Conservation (phyloP, 306 rosid genomes). For the Trichosanthes truncata region DNA sequence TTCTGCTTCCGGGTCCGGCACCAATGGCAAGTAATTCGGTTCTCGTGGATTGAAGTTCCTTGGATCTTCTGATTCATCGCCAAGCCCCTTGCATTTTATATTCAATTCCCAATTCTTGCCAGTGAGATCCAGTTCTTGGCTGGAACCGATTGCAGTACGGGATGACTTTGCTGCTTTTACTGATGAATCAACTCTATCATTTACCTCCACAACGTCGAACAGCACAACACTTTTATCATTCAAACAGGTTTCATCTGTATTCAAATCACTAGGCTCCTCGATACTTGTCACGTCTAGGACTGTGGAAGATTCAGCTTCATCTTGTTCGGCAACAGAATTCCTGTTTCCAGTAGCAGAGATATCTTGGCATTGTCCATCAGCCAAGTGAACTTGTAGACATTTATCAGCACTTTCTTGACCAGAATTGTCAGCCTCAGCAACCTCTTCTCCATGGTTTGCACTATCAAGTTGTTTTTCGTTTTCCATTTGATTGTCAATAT, state of each 20-base stretch:
- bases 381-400: neutral
- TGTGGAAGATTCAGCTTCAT: constrained; percentile 3
- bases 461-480: constrained; percentile 6
- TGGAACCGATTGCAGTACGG: neutral
- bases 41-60: constrained; percentile 54
- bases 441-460: constrained; percentile 6
- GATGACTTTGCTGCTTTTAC: neutral
- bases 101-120: constrained; percentile 23
- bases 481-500: constrained; percentile 3
- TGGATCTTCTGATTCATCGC: constrained; percentile 42
- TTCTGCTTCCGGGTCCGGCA: constrained; percentile 50
- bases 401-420: neutral
- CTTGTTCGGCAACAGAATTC: constrained; percentile 4
- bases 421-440: neutral
- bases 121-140: constrained; percentile 19
- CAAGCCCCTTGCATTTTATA: constrained; percentile 22
- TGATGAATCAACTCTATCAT: neutral
- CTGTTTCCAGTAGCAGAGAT: neutral
- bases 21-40: constrained; percentile 68
- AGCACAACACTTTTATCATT: neutral
- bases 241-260: constrained; percentile 3
- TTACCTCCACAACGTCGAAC: neutral
- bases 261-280: constrained; percentile 6
- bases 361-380: constrained; percentile 2
- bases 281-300: neutral